Evolutionary conservation across 768 basidiomycete species (phyloP).

Genomic region (Psilocybe cubensis): DNA sequence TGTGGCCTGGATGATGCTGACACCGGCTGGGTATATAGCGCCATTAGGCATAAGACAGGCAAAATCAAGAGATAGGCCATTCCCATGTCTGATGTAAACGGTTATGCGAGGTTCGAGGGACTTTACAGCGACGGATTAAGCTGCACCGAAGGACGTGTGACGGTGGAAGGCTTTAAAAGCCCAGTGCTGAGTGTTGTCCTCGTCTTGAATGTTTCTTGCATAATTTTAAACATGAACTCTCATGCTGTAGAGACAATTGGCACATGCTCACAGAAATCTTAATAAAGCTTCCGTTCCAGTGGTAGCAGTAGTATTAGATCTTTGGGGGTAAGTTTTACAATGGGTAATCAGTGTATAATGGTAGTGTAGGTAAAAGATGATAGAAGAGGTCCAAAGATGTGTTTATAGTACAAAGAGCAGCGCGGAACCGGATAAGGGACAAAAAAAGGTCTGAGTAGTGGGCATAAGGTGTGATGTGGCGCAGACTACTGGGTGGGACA

Average conservation of each 20-base stretch:
- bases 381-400: neutral
- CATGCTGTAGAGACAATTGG: neutral
- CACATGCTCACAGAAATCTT: neutral
- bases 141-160: no score
- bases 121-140: no score
- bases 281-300: neutral
- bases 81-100: neutral
- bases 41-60: slow-evolving; percentile 3
- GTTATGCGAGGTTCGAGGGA: no score
- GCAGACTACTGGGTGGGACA: slow-evolving; percentile 58
- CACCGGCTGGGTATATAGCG: neutral
- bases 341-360: neutral
- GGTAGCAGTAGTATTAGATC: slow-evolving; percentile 5
- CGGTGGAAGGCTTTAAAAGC: no score
- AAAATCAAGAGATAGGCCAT: slow-evolving; percentile 1
- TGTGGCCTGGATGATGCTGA: slow-evolving; percentile 29
- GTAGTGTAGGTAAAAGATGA: neutral
- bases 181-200: no score
- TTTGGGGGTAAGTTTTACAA: slow-evolving; percentile 6
- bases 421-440: neutral
- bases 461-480: neutral
- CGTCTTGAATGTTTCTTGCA: no score
- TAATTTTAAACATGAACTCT: neutral
- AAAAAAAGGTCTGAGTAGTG: neutral
- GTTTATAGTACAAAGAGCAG: neutral